Conservation (phyloP, 1,139 yeast species). For the Zygoascus meyerae region DNA sequence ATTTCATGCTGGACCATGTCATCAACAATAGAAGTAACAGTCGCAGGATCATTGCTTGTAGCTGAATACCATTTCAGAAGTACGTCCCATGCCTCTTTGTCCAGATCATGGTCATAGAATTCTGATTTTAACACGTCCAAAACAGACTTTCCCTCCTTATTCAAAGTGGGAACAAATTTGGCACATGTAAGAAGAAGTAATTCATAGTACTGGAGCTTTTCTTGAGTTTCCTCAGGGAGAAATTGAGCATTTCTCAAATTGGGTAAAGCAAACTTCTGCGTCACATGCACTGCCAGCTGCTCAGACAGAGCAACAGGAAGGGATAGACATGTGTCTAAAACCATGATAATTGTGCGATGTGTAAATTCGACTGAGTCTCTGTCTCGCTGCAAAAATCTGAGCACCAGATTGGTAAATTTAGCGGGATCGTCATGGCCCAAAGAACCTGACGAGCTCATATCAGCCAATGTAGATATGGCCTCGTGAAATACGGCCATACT, state of each 20-base stretch:
- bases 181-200: slow-evolving; percentile 26
- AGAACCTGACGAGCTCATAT: slow-evolving; percentile 2
- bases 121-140: slow-evolving; percentile 15
- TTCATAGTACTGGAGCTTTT: slow-evolving; percentile 24
- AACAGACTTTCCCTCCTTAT: slow-evolving; percentile 17
- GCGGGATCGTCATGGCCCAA: background rate
- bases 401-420: slow-evolving; percentile 3
- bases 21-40: slow-evolving; percentile 16
- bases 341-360: slow-evolving; percentile 19
- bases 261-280: slow-evolving; percentile 18
- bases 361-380: slow-evolving; percentile 3
- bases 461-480: slow-evolving; percentile 2
- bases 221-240: slow-evolving; percentile 10
- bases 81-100: slow-evolving; percentile 34
- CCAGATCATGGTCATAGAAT: slow-evolving; percentile 16
- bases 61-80: slow-evolving; percentile 31
- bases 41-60: slow-evolving; percentile 2
- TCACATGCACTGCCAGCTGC: slow-evolving; percentile 8
- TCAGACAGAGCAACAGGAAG: slow-evolving; percentile 16
- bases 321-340: slow-evolving; percentile 22
- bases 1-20: slow-evolving; percentile 19
- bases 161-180: slow-evolving; percentile 20
- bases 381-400: slow-evolving; percentile 3
- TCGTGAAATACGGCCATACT: slow-evolving; percentile 7
- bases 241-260: slow-evolving; percentile 8